These are phyloP conservation scores for Corchorus capsularis DNA, from an alignment of 345 rosid species.

Conservation along the genomic window DNA sequence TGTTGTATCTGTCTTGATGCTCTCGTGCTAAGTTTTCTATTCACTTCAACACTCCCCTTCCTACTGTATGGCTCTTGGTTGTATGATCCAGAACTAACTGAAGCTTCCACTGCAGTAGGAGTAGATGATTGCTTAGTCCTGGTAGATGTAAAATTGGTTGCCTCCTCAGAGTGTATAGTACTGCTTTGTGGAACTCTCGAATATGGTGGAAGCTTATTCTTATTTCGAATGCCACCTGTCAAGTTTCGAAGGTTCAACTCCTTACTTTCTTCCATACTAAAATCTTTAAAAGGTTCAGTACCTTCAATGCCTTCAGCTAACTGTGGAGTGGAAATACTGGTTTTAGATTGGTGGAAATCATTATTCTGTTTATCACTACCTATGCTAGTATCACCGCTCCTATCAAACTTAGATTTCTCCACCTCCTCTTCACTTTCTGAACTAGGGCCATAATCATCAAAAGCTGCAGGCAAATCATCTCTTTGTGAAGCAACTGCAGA, in stretches of 20 bases:
- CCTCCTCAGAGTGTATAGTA: constrained; percentile 32
- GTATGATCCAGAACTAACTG: constrained; percentile 29
- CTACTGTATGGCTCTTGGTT: constrained; percentile 34
- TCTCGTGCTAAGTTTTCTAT: constrained; percentile 32
- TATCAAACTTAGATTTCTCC: constrained; percentile 24
- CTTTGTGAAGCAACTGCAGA: constrained; percentile 42
- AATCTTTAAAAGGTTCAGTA: constrained; percentile 31
- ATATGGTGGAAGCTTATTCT: constrained; percentile 50
- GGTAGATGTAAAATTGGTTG: constrained; percentile 32
- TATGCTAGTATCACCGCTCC: constrained; percentile 9
- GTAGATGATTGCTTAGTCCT: constrained; percentile 33
- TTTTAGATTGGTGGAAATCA: constrained; percentile 35
- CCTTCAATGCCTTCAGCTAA: constrained; percentile 37
- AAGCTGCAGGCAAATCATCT: constrained; percentile 46
- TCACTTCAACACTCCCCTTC: constrained; percentile 29
- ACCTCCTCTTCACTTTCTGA: constrained; percentile 59
- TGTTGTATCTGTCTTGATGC: constrained; percentile 1
- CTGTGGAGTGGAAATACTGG: constrained; percentile 31
- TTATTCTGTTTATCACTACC: constrained; percentile 9
- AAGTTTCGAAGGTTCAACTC: constrained; percentile 48
- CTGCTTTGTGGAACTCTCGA: constrained; percentile 33
- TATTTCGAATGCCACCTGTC: constrained; percentile 58
- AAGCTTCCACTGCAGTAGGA: constrained; percentile 19
- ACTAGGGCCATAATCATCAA: constrained; percentile 57
- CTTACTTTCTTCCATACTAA: constrained; percentile 38